Conservation (phyloP, 352 stramenopile species). For the Phytophthora melonis region DNA sequence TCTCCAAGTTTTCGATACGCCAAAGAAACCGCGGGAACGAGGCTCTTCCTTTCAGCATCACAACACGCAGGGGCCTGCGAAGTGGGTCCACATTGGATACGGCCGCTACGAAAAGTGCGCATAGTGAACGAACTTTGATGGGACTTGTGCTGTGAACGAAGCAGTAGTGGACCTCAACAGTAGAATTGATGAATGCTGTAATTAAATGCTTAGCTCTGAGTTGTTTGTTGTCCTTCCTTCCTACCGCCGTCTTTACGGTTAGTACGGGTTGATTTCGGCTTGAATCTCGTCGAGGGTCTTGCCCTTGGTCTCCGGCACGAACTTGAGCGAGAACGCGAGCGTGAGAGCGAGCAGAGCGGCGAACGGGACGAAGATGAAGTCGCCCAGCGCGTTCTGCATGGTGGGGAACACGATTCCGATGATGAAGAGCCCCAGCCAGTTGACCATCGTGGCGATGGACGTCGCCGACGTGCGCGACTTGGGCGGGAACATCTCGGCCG, state of each 20-base stretch:
- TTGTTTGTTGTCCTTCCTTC: not conserved
- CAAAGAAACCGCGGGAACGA: not conserved
- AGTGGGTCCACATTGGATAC: not conserved
- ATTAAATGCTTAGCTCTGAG: conserved; percentile 3
- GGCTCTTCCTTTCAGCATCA: not conserved
- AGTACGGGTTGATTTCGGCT: conserved; percentile 48
- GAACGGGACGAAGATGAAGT: conserved; percentile 93
- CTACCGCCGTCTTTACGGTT: conserved; percentile 9
- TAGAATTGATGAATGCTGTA: not conserved
- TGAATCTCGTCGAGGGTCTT: conserved; percentile 80
- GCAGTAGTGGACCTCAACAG: not conserved
- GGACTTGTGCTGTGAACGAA: not conserved
- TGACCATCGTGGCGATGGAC: conserved; percentile 93
- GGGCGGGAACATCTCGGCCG: conserved; percentile 95
- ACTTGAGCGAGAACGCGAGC: conserved; percentile 80
- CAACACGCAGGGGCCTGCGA: not conserved
- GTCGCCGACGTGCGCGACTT: conserved; percentile 93
- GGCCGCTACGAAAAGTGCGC: not conserved
- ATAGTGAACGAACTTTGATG: not conserved
- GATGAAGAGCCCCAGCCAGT: conserved; percentile 96
- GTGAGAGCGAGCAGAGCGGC: conserved; percentile 68
- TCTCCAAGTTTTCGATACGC: not conserved
- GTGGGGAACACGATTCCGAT: conserved; percentile 94
- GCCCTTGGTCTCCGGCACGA: conserved; percentile 92
- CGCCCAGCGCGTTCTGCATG: conserved; percentile 80